Conservation (phyloP, 306 rosid genomes). For the Citrullus colocynthis region DNA sequence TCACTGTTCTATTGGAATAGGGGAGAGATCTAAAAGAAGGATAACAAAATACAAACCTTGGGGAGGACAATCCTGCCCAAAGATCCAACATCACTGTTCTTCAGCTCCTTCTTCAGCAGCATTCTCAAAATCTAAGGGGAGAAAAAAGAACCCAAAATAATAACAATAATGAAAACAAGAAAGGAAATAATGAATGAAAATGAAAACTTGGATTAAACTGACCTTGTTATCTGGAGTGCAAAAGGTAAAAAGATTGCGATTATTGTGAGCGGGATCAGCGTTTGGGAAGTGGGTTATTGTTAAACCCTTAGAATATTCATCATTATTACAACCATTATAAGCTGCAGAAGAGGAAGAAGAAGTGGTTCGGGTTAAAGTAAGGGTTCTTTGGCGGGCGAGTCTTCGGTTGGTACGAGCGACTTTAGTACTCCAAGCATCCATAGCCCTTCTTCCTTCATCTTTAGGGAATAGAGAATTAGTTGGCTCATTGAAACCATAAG, state of each 20-base stretch:
- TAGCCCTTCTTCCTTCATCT: neutral
- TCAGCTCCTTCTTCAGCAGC: slow-evolving; percentile 34
- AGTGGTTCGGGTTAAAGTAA: neutral
- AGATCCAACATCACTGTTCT: slow-evolving; percentile 38
- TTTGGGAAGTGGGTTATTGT: neutral
- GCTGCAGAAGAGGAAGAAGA: neutral
- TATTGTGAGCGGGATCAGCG: neutral
- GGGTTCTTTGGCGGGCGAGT: slow-evolving; percentile 32
- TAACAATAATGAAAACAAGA: neutral
- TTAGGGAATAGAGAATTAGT: neutral
- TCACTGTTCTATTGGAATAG: neutral
- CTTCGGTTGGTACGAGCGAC: slow-evolving; percentile 27
- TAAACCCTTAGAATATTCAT: neutral
- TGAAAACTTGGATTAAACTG: neutral
- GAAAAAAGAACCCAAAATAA: neutral
- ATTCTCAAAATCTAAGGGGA: slow-evolving; percentile 16
- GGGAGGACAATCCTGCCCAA: slow-evolving; percentile 58
- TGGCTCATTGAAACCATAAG: neutral
- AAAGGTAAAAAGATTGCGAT: neutral
- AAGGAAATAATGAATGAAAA: neutral
- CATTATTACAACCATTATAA: neutral
- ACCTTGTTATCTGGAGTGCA: slow-evolving; percentile 44
- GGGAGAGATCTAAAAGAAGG: neutral
- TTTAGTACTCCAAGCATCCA: slow-evolving; percentile 18
- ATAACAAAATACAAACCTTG: slow-evolving; percentile 30